These are phyloP conservation scores for Ascochyta koolunga DNA, from an alignment of 2,329 filamentous ascomycete genomes.

Conservation along the genomic window DNA sequence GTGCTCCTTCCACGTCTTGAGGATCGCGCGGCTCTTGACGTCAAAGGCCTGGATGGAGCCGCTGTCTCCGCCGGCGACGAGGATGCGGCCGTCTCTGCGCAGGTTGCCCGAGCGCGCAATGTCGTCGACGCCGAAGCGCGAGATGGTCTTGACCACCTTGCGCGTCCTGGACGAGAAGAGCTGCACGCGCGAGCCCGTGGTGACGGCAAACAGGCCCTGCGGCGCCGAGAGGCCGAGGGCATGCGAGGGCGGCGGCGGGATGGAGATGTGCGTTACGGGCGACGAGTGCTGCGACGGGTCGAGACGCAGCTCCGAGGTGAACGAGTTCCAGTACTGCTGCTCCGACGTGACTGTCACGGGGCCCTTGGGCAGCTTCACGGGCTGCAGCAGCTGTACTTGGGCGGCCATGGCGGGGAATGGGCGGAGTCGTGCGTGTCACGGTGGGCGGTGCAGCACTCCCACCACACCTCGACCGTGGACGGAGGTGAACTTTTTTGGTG, in stretches of 20 bases:
- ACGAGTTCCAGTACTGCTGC: slow-evolving; percentile 94
- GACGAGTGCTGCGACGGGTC: slow-evolving; percentile 84
- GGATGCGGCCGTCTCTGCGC: slow-evolving; percentile 82
- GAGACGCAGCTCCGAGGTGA: slow-evolving; percentile 88
- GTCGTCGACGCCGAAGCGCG: slow-evolving; percentile 79
- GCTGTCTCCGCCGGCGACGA: slow-evolving; percentile 89
- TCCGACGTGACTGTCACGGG: slow-evolving; percentile 86
- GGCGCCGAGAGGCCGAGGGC: slow-evolving; percentile 46
- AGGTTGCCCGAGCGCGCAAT: slow-evolving; percentile 89
- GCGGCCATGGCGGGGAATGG: slow-evolving; percentile 72
- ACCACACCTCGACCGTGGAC: too few species aligned
- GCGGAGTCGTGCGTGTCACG: too few species aligned
- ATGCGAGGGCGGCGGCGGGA: slow-evolving; percentile 57
- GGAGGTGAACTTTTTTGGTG: slow-evolving; percentile 3
- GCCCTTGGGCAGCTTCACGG: slow-evolving; percentile 81
- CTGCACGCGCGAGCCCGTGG: slow-evolving; percentile 91
- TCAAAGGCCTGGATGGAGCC: slow-evolving; percentile 97
- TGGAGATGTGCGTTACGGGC: slow-evolving; percentile 88
- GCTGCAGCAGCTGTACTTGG: slow-evolving; percentile 78
- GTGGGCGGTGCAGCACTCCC: too few species aligned
- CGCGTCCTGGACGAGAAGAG: slow-evolving; percentile 91
- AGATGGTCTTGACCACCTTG: slow-evolving; percentile 92
- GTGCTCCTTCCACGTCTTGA: slow-evolving; percentile 94
- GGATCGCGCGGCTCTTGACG: slow-evolving; percentile 82
- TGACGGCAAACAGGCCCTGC: slow-evolving; percentile 83